These are phyloP conservation scores for Hypoxylon lienhwacheense DNA, from an alignment of 495 filamentous ascomycete genomes.

Conservation along the genomic window DNA sequence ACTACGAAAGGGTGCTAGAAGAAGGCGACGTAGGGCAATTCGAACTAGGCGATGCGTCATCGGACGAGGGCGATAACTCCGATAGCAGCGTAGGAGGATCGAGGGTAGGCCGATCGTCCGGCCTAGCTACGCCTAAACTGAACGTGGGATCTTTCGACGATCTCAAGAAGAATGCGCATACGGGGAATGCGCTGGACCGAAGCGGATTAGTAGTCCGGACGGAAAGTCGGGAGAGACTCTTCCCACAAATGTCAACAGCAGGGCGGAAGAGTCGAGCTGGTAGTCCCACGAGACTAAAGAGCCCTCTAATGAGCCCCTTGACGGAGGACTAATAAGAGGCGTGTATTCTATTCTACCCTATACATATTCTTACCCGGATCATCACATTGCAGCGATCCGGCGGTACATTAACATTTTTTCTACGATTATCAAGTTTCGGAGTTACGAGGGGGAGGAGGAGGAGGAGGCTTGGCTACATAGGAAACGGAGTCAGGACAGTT, in stretches of 20 bases:
- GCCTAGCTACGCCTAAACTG: constrained; percentile 65
- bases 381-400: constrained; percentile 8
- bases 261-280: constrained; percentile 61
- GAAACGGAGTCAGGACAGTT: constrained; percentile 19
- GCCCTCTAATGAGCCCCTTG: constrained; percentile 59
- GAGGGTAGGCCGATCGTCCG: constrained; percentile 58
- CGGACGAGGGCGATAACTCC: constrained; percentile 58
- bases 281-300: constrained; percentile 66
- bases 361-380: constrained; percentile 10
- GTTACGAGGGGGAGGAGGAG: constrained; percentile 23
- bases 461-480: constrained; percentile 16
- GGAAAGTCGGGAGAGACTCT: constrained; percentile 75
- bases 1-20: constrained; percentile 86
- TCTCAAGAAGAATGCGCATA: constrained; percentile 45
- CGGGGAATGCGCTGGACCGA: constrained; percentile 65
- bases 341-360: constrained; percentile 37
- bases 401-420: constrained; percentile 14
- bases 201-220: constrained; percentile 75
- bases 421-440: constrained; percentile 26
- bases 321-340: constrained; percentile 41
- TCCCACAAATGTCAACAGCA: constrained; percentile 52
- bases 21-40: constrained; percentile 69
- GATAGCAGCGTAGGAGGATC: constrained; percentile 54
- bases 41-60: constrained; percentile 68
- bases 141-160: constrained; percentile 64